Percentiles rank a stretch among this genome's conserved stretches.
These are phyloP conservation scores for Cucumis cinereus DNA, from an alignment of 306 rosid species.

Conservation along the genomic window DNA sequence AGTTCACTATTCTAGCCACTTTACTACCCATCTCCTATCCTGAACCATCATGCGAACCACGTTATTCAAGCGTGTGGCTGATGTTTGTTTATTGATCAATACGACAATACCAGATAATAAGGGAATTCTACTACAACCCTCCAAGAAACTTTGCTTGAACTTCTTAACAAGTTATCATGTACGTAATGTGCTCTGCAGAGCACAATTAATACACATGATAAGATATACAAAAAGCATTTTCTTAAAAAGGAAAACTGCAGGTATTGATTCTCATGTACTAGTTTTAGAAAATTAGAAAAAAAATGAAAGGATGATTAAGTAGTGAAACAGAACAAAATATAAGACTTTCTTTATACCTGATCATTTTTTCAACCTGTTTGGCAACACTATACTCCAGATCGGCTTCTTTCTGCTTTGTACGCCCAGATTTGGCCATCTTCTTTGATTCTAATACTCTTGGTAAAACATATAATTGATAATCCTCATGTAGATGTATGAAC, in stretches of 20 bases:
- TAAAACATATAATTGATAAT: slow-evolving; percentile 77
- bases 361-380: slow-evolving; percentile 99
- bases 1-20: background rate
- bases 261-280: background rate
- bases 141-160: background rate
- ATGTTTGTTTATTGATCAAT: background rate
- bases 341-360: slow-evolving; percentile 42
- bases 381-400: slow-evolving; percentile 96
- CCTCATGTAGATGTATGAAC: slow-evolving; percentile 85
- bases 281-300: background rate
- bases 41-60: background rate
- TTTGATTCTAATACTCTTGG: slow-evolving; percentile 93
- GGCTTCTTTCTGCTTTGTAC: slow-evolving; percentile 92
- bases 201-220: background rate
- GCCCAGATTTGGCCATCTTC: slow-evolving; percentile 98
- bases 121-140: background rate
- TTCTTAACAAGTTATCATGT: background rate
- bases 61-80: background rate
- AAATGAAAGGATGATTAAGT: background rate
- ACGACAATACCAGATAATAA: background rate
- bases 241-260: background rate
- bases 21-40: background rate
- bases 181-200: background rate
- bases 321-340: slow-evolving; percentile 5
- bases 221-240: background rate